Evolutionary conservation across 805 yeast genomes (phyloP), one percentile per base, ranked within the genome.

Genomic region (Hanseniaspora jakobsenii): DNA sequence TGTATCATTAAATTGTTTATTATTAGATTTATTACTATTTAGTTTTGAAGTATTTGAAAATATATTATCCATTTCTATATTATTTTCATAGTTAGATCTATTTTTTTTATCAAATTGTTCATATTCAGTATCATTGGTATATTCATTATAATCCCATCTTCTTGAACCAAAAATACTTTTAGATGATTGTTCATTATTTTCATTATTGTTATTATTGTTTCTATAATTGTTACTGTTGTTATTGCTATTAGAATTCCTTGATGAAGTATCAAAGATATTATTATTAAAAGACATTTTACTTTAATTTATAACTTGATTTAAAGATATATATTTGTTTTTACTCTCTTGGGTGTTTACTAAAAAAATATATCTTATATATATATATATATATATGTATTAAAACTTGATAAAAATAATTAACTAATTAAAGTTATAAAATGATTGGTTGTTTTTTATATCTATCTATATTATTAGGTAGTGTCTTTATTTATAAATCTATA

Each of bases 141-240:
- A 16, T 2, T 22, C 36, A 16, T 19, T 23, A 9, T 13, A 27
- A 13, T 42, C 37, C 46, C 46, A 42, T 35, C 22, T 42, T 35
- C 46, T 34, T 12, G 46, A 42, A 7, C 46, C 39, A 35, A 35
- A 35, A n/a, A n/a, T n/a, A n/a, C n/a, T n/a, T n/a, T n/a, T n/a
- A n/a, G n/a, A n/a, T n/a, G n/a, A n/a, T n/a, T n/a, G n/a, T n/a
- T n/a, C n/a, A n/a, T n/a, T n/a, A n/a, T n/a, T n/a, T n/a, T n/a
- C n/a, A n/a, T n/a, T n/a, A n/a, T n/a, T n/a, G n/a, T n/a, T n/a
- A 9, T 31, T 28, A n/a, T 13, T 28, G 2, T 14, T 17, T 3
- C 18, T 28, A 3, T 21, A 19, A 31, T 34, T 29, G 4, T 22
- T 24, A 23, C 18, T 12, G 12, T 16, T 42, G 9, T 35, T 28